Conservation (phyloP, 2,329 filamentous ascomycete species). For the Didymella arachidicola region DNA sequence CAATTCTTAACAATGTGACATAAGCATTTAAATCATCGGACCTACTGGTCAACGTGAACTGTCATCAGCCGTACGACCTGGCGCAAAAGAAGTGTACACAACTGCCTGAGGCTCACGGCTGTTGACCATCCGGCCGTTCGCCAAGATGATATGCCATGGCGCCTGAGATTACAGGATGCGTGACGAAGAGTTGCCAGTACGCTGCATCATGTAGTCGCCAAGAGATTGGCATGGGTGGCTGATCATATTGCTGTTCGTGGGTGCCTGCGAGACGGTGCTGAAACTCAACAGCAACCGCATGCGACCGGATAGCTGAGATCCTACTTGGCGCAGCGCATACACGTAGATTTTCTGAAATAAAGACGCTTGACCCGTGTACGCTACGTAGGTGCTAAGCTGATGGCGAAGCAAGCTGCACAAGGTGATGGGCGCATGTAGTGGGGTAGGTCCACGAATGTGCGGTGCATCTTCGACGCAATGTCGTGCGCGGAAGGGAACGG, state of each 20-base stretch:
- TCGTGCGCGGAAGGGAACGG: neutral
- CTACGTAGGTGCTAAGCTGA: neutral
- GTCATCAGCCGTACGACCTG: constrained; percentile 6
- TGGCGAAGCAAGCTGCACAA: neutral
- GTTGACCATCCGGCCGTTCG: constrained; percentile 12
- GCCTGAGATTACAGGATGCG: constrained; percentile 12
- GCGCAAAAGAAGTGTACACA: constrained; percentile 2
- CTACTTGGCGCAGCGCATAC: neutral
- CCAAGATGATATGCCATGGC: constrained; percentile 6
- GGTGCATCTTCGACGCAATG: neutral
- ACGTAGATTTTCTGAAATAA: neutral
- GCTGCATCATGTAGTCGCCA: constrained; percentile 4
- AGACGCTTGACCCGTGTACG: neutral
- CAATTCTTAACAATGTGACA: neutral
- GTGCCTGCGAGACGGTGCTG: constrained; percentile 15
- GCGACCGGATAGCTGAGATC: neutral
- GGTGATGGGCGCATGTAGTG: neutral
- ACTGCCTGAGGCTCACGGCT: constrained; percentile 18
- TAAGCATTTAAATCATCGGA: neutral
- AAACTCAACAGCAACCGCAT: constrained; percentile 9
- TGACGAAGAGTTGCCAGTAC: neutral
- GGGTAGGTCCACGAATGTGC: neutral
- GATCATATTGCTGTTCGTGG: constrained; percentile 4
- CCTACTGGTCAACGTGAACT: neutral
- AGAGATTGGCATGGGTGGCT: constrained; percentile 4